Evolutionary conservation across 139 green algal genomes (phyloP).

Genomic region (Deuterostichococcus epilithicus): DNA sequence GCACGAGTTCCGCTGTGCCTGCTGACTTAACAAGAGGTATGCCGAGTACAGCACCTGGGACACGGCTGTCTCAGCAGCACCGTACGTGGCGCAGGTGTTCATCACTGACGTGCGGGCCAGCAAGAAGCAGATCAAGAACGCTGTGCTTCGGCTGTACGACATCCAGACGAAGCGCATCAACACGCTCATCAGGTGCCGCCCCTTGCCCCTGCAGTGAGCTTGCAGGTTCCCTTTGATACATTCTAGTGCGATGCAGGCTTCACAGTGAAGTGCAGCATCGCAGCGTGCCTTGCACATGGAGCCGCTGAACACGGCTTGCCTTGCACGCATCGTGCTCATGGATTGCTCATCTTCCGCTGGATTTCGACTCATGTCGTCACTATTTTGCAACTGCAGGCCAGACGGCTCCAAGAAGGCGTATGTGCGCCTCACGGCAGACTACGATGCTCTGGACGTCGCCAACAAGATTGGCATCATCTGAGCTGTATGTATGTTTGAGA

Average conservation of each 20-base stretch:
- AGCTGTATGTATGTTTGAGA: no score
- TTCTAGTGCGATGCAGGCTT: no score
- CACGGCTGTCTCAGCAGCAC: not conserved
- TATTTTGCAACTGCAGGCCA: slow-evolving; percentile 51
- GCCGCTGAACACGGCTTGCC: not conserved
- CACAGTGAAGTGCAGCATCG: no score
- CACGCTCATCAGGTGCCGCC: slow-evolving; percentile 87
- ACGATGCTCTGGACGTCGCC: slow-evolving; percentile 98
- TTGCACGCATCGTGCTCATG: no score
- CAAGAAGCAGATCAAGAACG: slow-evolving; percentile 95
- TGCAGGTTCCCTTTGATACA: no score
- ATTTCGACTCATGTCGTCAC: no score
- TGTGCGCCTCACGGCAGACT: slow-evolving; percentile 90
- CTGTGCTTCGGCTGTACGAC: slow-evolving; percentile 94
- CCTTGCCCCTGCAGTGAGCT: not conserved
- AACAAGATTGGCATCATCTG: slow-evolving; percentile 99
- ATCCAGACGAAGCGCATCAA: slow-evolving; percentile 98
- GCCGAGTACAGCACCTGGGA: not conserved
- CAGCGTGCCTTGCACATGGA: not conserved
- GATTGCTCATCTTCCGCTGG: no score
- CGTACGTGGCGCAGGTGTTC: slow-evolving; percentile 64
- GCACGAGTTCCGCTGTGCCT: no score
- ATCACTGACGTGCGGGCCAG: slow-evolving; percentile 83
- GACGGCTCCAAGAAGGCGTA: slow-evolving; percentile 99
- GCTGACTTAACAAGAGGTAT: no score